Evolutionary conservation across 2,329 filamentous ascomycete species (phyloP), one percentile per base, ranked within the genome.

Genomic region (Malbranchea cinnamomea): DNA sequence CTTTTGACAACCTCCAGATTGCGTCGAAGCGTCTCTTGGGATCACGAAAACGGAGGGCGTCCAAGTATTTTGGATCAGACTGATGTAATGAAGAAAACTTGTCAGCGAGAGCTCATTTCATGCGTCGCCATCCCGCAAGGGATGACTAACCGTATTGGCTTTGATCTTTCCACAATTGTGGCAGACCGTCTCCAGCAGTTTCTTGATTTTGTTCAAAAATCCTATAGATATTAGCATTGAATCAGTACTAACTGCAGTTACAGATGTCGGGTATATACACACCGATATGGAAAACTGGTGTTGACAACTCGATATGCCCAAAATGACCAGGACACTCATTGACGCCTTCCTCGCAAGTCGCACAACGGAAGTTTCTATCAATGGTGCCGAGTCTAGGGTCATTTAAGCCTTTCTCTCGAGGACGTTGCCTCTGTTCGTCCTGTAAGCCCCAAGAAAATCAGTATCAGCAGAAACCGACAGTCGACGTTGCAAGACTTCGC

Each of bases 201-300:
- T 98, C 69, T 99, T 98, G 61, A 93, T 85, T 66, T 95, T 95
- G 57, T 82, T 91, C 63, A 99, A 79, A 60, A 94, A 99, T 49
- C 89, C 89, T 65, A n/a, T n/a, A n/a, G n/a, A n/a, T n/a, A n/a
- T n/a, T n/a, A 67, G 62, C 47, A 23, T 26, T 13, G 33, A 13
- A 23, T 19, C 12, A 25, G 30, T n/a, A 41, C 54, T 39, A 57
- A 53, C 18, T 30, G 29, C 27, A 10, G 16, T 22, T 12, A 30
- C 30, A 24, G 25, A 16, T 10, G 30, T 23, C 31, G 21, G 28
- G 14, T 26, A 40, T 6, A 11, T 31, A 32, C 52, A 34, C 56
- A 75, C 71, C 72, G 46, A 76, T 71, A 47, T 99, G 89, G 57
- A 80, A 99, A 46, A 98, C 89, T 33, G 91, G 89, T 52, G 83